phyloP scores from a whole-genome alignment of 2,329 filamentous ascomycete species.

The Neopestalotiopsis rosae region DNA sequence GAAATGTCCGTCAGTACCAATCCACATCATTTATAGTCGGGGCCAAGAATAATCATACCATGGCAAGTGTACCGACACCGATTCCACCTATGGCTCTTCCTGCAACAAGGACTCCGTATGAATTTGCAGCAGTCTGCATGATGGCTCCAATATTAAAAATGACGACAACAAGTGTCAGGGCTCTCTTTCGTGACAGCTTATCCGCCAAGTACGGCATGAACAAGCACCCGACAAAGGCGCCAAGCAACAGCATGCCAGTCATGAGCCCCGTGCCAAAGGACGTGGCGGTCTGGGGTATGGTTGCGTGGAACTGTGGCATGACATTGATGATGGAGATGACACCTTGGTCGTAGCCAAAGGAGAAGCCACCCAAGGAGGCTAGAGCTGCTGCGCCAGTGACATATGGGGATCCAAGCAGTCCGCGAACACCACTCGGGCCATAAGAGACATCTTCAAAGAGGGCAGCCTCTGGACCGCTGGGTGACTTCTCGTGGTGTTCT shows the following conservation, averaged over 20 bases:
- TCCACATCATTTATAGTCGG: background rate
- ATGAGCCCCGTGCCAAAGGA: slow-evolving; percentile 41
- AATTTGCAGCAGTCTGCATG: slow-evolving; percentile 37
- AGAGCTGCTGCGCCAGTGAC: slow-evolving; percentile 48
- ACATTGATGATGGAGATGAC: slow-evolving; percentile 51
- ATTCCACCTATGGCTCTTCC: slow-evolving; percentile 36
- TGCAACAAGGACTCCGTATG: slow-evolving; percentile 33
- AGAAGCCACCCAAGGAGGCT: slow-evolving; percentile 45
- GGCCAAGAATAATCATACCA: background rate
- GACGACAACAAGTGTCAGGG: slow-evolving; percentile 41
- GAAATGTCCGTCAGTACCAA: background rate
- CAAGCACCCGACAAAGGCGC: slow-evolving; percentile 42
- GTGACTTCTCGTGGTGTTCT: slow-evolving; percentile 48
- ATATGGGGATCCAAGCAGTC: slow-evolving; percentile 30
- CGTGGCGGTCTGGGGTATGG: slow-evolving; percentile 41
- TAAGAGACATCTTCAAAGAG: background rate
- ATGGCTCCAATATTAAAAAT: slow-evolving; percentile 49
- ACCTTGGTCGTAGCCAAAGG: slow-evolving; percentile 56
- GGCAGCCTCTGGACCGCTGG: no score
- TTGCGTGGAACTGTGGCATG: slow-evolving; percentile 48
- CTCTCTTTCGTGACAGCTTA: slow-evolving; percentile 47
- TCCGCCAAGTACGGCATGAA: slow-evolving; percentile 44
- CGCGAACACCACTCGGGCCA: background rate
- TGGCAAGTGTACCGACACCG: slow-evolving; percentile 34
- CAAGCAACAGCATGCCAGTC: slow-evolving; percentile 44